Conservation (phyloP, 805 yeast species). For the Saccharomycopsis sp. region DNA sequence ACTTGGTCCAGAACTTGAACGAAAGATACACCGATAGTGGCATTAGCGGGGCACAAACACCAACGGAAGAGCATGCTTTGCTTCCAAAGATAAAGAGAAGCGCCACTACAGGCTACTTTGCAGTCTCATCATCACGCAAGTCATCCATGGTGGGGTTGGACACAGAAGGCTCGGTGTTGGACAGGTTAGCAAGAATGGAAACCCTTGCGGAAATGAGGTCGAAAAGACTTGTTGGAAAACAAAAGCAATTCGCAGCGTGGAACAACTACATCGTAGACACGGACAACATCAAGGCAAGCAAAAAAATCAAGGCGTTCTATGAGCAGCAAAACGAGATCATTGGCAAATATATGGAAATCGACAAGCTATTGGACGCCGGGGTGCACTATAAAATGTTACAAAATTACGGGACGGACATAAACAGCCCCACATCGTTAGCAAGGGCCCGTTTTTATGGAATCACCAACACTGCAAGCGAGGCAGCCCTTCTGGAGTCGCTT, state of each 20-base stretch:
- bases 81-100: neutral
- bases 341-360: slow-evolving; percentile 51
- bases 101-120: neutral
- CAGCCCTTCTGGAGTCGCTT: slow-evolving; percentile 24
- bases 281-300: slow-evolving; percentile 23
- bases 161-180: neutral
- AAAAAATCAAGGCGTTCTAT: slow-evolving; percentile 39
- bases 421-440: slow-evolving; percentile 1
- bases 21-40: neutral
- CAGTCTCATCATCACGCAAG: neutral
- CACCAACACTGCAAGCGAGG: slow-evolving; percentile 21
- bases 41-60: neutral
- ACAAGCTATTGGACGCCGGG: slow-evolving; percentile 62
- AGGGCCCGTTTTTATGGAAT: slow-evolving; percentile 2
- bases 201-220: neutral
- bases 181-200: neutral
- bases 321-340: slow-evolving; percentile 53
- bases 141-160: neutral
- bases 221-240: neutral
- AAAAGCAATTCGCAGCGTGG: neutral
- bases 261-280: neutral
- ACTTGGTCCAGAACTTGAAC: neutral
- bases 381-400: slow-evolving; percentile 58
- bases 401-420: slow-evolving; percentile 43
- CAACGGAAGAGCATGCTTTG: neutral